phyloP scores from a whole-genome alignment of 139 green algal genomes.

The Tetratostichococcus sp. region DNA sequence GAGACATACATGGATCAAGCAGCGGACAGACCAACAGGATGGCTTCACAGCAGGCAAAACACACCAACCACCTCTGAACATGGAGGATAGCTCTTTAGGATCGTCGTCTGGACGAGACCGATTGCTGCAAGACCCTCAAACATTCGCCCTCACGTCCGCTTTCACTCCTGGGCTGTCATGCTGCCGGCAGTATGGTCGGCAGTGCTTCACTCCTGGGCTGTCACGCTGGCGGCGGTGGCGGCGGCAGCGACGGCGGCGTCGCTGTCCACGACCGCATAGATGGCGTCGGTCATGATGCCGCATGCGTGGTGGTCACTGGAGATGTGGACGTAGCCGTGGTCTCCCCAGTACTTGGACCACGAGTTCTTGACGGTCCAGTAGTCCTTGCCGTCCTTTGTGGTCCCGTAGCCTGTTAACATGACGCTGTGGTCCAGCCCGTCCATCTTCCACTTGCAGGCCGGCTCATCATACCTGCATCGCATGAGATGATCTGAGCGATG shows the following conservation, averaged over 20 bases:
- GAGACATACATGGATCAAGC: too few relatives aligned
- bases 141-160: too few relatives aligned
- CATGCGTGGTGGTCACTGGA: slow-evolving; percentile 30
- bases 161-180: too few relatives aligned
- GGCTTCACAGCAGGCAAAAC: too few relatives aligned
- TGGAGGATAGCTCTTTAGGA: too few relatives aligned
- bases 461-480: slow-evolving; percentile 18
- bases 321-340: slow-evolving; percentile 54
- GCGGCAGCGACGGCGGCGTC: background rate
- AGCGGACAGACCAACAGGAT: too few relatives aligned
- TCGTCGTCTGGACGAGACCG: too few relatives aligned
- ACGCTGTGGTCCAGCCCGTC: slow-evolving; percentile 70
- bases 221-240: too few relatives aligned
- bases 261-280: slow-evolving; percentile 44
- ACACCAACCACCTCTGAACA: too few relatives aligned
- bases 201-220: background rate
- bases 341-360: slow-evolving; percentile 38
- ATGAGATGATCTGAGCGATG: too few relatives aligned
- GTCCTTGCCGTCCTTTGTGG: slow-evolving; percentile 17
- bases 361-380: slow-evolving; percentile 46
- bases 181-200: too few relatives aligned
- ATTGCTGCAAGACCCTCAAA: too few relatives aligned
- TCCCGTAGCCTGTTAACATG: slow-evolving; percentile 71
- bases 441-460: slow-evolving; percentile 43
- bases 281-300: slow-evolving; percentile 34